These are phyloP conservation scores for Tuber magnatum DNA, from an alignment of 495 filamentous ascomycete species.

Conservation along the genomic window DNA sequence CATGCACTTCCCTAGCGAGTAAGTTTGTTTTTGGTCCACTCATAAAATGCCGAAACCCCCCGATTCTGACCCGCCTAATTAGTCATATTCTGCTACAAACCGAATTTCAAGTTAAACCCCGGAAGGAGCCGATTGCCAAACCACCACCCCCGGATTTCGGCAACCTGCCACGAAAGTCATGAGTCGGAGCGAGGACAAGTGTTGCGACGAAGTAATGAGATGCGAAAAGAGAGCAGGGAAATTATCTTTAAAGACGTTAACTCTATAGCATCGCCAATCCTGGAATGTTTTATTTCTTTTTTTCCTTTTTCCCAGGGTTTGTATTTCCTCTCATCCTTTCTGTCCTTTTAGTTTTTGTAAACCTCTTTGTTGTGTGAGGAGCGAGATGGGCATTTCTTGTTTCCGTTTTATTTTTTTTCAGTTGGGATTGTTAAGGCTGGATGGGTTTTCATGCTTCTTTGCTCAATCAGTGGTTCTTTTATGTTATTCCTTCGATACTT, in stretches of 20 bases:
- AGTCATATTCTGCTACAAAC: constrained; percentile 80
- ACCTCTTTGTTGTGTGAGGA: not conserved
- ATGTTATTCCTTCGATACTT: constrained; percentile 1
- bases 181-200: not conserved
- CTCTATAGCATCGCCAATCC: not conserved
- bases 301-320: not conserved
- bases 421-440: not conserved
- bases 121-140: constrained; percentile 73
- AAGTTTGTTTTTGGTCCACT: constrained; percentile 32
- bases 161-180: constrained; percentile 27
- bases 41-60: not conserved
- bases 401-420: not conserved
- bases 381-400: not conserved
- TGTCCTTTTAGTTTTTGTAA: not conserved
- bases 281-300: not conserved
- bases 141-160: constrained; percentile 41
- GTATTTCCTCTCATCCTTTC: not conserved
- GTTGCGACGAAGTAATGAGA: constrained; percentile 2
- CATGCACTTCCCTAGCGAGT: constrained; percentile 90
- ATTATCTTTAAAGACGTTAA: constrained; percentile 2
- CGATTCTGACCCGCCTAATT: constrained; percentile 16
- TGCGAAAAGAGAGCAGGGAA: not conserved
- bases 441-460: not conserved
- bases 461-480: not conserved
- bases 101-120: constrained; percentile 80